These are phyloP conservation scores for Cyberlindnera misumaiensis DNA, from an alignment of 805 yeast genomes.

Conservation along the genomic window DNA sequence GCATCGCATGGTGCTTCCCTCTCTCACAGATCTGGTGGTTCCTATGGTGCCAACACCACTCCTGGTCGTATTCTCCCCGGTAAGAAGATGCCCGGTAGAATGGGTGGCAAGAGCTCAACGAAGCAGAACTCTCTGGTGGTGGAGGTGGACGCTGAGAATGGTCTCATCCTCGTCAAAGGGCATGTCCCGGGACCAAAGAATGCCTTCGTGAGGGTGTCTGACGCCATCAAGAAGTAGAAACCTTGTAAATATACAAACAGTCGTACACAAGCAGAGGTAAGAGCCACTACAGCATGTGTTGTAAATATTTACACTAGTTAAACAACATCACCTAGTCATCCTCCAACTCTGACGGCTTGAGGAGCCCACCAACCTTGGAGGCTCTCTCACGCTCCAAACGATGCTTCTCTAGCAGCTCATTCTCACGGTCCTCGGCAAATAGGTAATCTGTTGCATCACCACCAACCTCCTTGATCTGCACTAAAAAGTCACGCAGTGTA, in stretches of 20 bases:
- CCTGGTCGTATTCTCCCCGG: conserved; percentile 97
- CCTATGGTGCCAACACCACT: conserved; percentile 90
- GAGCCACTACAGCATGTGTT: background rate
- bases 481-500: conserved; percentile 87
- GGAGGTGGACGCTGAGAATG: conserved; percentile 74
- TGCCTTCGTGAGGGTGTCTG: conserved; percentile 64
- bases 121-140: conserved; percentile 70
- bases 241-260: conserved; percentile 9
- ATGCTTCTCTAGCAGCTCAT: conserved; percentile 61
- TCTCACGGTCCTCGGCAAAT: conserved; percentile 88
- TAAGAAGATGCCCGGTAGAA: conserved; percentile 96
- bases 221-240: conserved; percentile 50
- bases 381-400: conserved; percentile 74
- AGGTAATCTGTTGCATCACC: conserved; percentile 93
- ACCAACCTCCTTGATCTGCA: conserved; percentile 92
- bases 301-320: background rate
- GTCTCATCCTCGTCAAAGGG: conserved; percentile 80
- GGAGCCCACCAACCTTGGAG: conserved; percentile 81
- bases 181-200: conserved; percentile 88
- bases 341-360: conserved; percentile 92
- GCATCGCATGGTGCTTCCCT: conserved; percentile 95
- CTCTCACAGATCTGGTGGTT: conserved; percentile 94
- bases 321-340: conserved; percentile 37
- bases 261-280: background rate
- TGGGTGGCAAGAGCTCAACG: conserved; percentile 77